phyloP scores from a whole-genome alignment of 192 early-diverging fungal genomes.

The Umbelopsis sp. region DNA sequence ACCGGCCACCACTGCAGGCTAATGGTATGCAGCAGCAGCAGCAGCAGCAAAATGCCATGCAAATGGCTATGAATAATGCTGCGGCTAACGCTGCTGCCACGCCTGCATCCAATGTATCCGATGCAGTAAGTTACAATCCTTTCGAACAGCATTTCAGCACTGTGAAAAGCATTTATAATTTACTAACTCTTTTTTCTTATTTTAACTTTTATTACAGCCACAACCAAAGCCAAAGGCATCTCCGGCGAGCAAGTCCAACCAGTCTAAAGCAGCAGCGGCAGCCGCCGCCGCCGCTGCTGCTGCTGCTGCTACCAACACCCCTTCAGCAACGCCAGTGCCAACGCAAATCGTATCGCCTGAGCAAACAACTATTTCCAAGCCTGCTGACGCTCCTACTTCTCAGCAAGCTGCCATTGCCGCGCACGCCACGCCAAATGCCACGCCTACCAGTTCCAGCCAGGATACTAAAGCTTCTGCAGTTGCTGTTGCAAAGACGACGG shows the following conservation, averaged over 20 bases:
- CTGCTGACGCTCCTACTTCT: not conserved
- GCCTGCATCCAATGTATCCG: not conserved
- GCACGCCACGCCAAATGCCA: not conserved
- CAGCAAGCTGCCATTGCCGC: not conserved
- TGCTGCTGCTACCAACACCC: not conserved
- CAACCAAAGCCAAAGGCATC: slow-evolving; percentile 15
- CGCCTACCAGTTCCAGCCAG: slow-evolving; percentile 2
- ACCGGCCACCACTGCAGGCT: not conserved
- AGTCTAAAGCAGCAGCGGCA: not conserved
- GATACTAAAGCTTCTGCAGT: not conserved
- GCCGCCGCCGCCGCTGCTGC: no score
- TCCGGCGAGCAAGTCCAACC: slow-evolving; percentile 5
- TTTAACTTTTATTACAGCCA: not conserved
- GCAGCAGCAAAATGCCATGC: no score
- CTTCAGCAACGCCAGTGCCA: not conserved
- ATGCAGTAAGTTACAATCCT: not conserved
- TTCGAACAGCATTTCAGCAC: no score
- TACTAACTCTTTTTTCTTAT: not conserved
- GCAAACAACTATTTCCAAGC: slow-evolving; percentile 4
- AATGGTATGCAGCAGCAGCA: slow-evolving; percentile 9
- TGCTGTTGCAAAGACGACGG: not conserved
- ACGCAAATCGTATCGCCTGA: slow-evolving; percentile 8
- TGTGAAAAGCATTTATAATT: not conserved
- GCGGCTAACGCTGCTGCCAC: not conserved
- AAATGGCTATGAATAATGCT: not conserved